Percentiles rank a stretch among this genome's conserved stretches.
phyloP scores from a whole-genome alignment of 2,329 filamentous ascomycete species.

The Clathrospora elynae region DNA sequence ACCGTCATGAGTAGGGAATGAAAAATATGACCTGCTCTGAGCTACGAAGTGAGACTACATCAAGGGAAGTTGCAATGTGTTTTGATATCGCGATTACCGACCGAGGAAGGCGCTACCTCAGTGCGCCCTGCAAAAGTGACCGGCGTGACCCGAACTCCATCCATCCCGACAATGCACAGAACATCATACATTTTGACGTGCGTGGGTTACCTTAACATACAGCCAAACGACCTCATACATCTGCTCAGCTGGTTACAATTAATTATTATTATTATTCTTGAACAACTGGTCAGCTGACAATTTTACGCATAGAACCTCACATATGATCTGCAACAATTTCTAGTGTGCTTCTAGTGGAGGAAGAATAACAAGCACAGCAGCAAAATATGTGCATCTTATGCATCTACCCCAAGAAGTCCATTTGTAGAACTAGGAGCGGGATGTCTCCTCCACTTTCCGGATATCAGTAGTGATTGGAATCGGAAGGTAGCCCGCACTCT shows the following conservation, averaged over 20 bases:
- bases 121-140: constrained; percentile 8
- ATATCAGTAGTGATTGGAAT: constrained; percentile 27
- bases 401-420: constrained; percentile 21
- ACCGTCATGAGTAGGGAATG: no score
- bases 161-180: constrained; percentile 12
- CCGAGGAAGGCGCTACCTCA: constrained; percentile 19
- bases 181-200: constrained; percentile 7
- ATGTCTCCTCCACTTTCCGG: constrained; percentile 23
- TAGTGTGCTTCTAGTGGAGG: constrained; percentile 33
- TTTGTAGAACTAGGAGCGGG: constrained; percentile 22
- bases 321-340: constrained; percentile 30
- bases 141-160: constrained; percentile 18
- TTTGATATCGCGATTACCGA: constrained; percentile 13
- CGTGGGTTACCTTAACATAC: background rate
- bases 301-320: constrained; percentile 15
- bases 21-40: no score
- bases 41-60: no score
- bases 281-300: constrained; percentile 3
- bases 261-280: background rate
- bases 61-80: constrained; percentile 1
- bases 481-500: constrained; percentile 34
- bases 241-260: constrained; percentile 8
- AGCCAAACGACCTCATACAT: background rate
- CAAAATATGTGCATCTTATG: constrained; percentile 15
- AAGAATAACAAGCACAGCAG: constrained; percentile 10